phyloP scores from a whole-genome alignment of 768 basidiomycete species.

The Phaeotremella skinneri region DNA sequence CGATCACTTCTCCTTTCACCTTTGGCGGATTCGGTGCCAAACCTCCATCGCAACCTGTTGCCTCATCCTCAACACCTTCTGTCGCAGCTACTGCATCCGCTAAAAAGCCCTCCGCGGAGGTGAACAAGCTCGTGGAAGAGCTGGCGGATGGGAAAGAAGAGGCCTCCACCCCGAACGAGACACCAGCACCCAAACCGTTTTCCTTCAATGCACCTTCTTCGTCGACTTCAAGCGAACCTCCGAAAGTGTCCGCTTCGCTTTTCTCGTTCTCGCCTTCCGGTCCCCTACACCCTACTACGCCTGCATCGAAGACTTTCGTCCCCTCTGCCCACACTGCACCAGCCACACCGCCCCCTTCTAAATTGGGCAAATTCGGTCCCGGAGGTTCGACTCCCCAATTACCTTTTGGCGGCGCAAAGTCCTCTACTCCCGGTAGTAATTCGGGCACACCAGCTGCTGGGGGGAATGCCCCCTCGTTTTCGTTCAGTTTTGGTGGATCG shows the following conservation, averaged over 20 bases:
- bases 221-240: constrained; percentile 13
- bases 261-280: constrained; percentile 43
- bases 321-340: constrained; percentile 29
- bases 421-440: constrained; percentile 7
- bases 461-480: constrained; percentile 10
- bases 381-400: constrained; percentile 41
- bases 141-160: constrained; percentile 25
- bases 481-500: constrained; percentile 15
- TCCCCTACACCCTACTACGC: constrained; percentile 41
- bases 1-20: constrained; percentile 15
- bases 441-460: constrained; percentile 10
- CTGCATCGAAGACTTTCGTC: constrained; percentile 38
- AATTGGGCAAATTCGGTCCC: constrained; percentile 45
- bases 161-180: neutral
- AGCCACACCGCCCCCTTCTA: constrained; percentile 20
- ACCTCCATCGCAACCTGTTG: constrained; percentile 4
- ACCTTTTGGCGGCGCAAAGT: constrained; percentile 38
- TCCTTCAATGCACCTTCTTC: constrained; percentile 16
- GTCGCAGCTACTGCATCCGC: constrained; percentile 1
- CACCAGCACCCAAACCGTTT: constrained; percentile 24
- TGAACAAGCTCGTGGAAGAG: constrained; percentile 30
- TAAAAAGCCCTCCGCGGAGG: constrained; percentile 35
- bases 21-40: constrained; percentile 20
- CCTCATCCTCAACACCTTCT: neutral
- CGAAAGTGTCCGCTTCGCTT: constrained; percentile 20